Conservation (phyloP, 164 flowering plant genomes). For the Paratinospora sagittata region DNA sequence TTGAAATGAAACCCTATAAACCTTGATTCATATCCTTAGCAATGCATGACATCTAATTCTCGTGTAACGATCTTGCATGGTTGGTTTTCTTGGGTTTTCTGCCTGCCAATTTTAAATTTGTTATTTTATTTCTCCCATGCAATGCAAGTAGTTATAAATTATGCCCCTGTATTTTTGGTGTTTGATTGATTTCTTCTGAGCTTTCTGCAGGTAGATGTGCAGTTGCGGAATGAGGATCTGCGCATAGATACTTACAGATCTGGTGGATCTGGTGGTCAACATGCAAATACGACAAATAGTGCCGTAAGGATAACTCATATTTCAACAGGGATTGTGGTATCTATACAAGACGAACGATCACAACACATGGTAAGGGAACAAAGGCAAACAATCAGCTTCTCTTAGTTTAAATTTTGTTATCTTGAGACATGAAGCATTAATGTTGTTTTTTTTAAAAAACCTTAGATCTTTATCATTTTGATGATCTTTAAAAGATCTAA, state of each 20-base stretch:
- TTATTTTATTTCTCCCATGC: not conserved
- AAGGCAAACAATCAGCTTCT: not conserved
- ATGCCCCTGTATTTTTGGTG: not conserved
- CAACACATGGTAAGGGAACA: conserved; percentile 67
- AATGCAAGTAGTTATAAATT: not conserved
- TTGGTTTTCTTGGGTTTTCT: not conserved
- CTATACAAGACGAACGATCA: conserved; percentile 95
- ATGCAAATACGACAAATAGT: conserved; percentile 97
- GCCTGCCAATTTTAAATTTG: not conserved
- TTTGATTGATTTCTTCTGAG: not conserved
- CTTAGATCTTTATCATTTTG: not conserved
- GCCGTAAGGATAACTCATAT: conserved; percentile 90
- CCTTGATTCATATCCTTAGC: not conserved
- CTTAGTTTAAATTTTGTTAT: not conserved
- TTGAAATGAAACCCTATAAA: not conserved
- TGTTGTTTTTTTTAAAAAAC: not conserved
- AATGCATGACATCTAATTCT: not conserved
- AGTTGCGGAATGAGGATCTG: conserved; percentile 79
- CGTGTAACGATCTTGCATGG: not conserved
- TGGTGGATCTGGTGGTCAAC: conserved; percentile 98
- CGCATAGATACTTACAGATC: conserved; percentile 91
- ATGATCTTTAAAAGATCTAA: not conserved
- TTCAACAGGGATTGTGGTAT: conserved; percentile 66
- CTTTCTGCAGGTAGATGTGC: conserved; percentile 82
- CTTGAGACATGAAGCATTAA: not conserved